Conservation (phyloP, 2,329 filamentous ascomycete species). For the Colletotrichum sp. region DNA sequence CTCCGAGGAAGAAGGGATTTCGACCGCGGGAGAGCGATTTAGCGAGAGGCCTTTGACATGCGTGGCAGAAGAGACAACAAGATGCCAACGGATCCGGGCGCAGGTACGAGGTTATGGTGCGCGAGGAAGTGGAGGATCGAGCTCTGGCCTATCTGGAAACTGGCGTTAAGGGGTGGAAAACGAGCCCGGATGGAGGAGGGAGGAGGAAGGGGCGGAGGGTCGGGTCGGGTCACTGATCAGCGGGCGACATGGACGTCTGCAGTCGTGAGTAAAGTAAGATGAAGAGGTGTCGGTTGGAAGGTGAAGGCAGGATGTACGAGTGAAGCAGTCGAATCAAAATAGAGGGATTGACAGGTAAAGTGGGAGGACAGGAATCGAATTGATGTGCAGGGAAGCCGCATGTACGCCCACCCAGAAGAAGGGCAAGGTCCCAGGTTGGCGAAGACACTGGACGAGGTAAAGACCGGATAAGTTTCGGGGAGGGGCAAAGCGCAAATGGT, state of each 20-base stretch:
- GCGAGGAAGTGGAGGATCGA: neutral
- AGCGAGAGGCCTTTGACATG: neutral
- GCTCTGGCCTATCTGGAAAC: neutral
- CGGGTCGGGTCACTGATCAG: slow-evolving; percentile 1
- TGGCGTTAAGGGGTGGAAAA: neutral
- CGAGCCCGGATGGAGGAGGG: neutral
- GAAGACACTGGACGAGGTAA: neutral
- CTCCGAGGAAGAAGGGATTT: slow-evolving; percentile 1
- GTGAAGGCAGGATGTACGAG: neutral
- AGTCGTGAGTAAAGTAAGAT: neutral
- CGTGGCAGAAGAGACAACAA: neutral
- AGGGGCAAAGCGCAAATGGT: neutral
- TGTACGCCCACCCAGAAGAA: neutral
- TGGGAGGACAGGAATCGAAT: neutral
- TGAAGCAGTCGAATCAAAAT: neutral
- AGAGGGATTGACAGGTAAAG: neutral
- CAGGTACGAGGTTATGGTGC: neutral
- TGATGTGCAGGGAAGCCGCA: neutral
- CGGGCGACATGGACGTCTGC: slow-evolving; percentile 3
- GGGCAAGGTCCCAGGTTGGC: neutral
- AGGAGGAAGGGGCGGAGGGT: neutral
- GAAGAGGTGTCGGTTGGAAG: neutral
- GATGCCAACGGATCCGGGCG: neutral
- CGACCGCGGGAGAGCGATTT: neutral
- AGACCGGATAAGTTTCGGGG: neutral